These are phyloP conservation scores for Agaricus blazei DNA, from an alignment of 768 basidiomycete species.

Conservation along the genomic window DNA sequence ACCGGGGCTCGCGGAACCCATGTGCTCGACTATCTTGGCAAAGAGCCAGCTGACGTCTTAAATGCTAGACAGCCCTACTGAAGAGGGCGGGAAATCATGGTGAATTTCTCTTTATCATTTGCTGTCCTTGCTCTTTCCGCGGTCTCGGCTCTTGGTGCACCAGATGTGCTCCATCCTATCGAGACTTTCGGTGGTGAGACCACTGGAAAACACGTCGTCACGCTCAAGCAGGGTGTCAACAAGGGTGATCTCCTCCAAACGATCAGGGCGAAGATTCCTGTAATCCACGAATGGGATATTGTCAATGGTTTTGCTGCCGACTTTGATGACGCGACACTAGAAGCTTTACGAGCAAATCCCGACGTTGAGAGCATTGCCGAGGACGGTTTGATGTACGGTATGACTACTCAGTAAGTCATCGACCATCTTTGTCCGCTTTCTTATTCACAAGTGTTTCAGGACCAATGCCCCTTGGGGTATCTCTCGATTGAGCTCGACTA, in stretches of 20 bases:
- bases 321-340: constrained; percentile 15
- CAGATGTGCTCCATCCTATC: constrained; percentile 13
- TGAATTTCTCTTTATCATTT: constrained; percentile 2
- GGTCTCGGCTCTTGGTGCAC: constrained; percentile 14
- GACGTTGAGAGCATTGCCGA: constrained; percentile 20
- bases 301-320: constrained; percentile 11
- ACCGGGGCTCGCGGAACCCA: not conserved
- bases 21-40: not conserved
- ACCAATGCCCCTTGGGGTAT: constrained; percentile 29
- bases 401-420: constrained; percentile 17
- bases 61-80: not conserved
- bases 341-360: constrained; percentile 15
- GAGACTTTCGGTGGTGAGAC: constrained; percentile 7
- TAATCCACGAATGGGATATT: constrained; percentile 4
- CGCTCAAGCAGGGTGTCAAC: constrained; percentile 8
- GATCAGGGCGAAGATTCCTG: not conserved
- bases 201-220: constrained; percentile 10
- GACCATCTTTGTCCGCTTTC: not conserved
- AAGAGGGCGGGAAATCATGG: not conserved
- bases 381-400: constrained; percentile 21
- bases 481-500: constrained; percentile 18
- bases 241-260: not conserved
- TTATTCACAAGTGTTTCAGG: constrained; percentile 9
- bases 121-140: constrained; percentile 7
- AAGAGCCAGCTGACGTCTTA: not conserved